Conservation (phyloP, 495 filamentous ascomycete species). For the Rostrohypoxylon terebratum region DNA sequence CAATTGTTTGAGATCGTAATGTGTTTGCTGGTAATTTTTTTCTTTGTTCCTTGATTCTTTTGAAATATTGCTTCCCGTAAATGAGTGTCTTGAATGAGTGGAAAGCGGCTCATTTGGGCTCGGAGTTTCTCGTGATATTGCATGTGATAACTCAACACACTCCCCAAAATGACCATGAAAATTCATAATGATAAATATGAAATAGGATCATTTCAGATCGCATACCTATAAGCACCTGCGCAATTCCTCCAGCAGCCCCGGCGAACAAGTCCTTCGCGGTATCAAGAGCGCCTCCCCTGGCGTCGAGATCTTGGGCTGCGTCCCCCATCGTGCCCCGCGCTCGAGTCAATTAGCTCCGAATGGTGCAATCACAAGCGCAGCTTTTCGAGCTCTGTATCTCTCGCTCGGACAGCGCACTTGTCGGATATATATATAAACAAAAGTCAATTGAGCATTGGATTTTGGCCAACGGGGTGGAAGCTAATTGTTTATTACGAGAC, state of each 20-base stretch:
- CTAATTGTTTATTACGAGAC: neutral
- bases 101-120: neutral
- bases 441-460: slow-evolving; percentile 1
- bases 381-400: neutral
- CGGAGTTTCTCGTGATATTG: slow-evolving; percentile 4
- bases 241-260: slow-evolving; percentile 90
- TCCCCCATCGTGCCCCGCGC: slow-evolving; percentile 54
- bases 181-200: neutral
- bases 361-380: too few relatives aligned
- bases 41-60: neutral
- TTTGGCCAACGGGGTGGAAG: neutral
- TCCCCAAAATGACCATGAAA: neutral
- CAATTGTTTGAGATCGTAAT: neutral
- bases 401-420: neutral
- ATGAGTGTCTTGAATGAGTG: slow-evolving; percentile 2
- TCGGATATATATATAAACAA: neutral
- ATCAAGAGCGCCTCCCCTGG: slow-evolving; percentile 52
- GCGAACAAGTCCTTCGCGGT: slow-evolving; percentile 94
- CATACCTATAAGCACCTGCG: slow-evolving; percentile 94
- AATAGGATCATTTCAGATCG: slow-evolving; percentile 31
- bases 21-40: neutral
- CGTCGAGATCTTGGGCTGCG: slow-evolving; percentile 54
- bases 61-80: neutral
- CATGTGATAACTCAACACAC: neutral
- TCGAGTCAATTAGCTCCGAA: slow-evolving; percentile 28